phyloP scores from a whole-genome alignment of 495 filamentous ascomycete species.

The Barbatosphaeria neglecta region DNA sequence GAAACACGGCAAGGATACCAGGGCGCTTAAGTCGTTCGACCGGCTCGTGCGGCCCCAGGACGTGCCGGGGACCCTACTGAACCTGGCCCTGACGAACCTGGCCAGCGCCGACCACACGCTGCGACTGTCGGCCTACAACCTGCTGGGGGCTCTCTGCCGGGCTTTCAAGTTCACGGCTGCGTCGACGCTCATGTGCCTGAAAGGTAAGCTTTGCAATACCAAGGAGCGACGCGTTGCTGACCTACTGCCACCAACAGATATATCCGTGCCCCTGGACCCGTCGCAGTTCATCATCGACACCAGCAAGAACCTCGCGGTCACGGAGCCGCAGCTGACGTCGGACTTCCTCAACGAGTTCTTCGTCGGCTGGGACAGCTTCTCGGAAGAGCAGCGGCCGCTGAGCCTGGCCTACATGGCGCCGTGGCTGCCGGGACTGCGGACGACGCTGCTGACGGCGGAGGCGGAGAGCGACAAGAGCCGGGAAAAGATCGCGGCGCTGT shows the following conservation, averaged over 20 bases:
- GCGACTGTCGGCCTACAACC: slow-evolving; percentile 50
- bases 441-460: slow-evolving; percentile 42
- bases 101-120: slow-evolving; percentile 44
- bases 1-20: slow-evolving; percentile 48
- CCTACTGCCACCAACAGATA: slow-evolving; percentile 20
- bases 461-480: slow-evolving; percentile 47
- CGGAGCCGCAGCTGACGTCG: slow-evolving; percentile 52
- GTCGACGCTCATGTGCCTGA: slow-evolving; percentile 45
- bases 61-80: slow-evolving; percentile 54
- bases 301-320: slow-evolving; percentile 45
- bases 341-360: slow-evolving; percentile 61
- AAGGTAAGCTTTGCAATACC: slow-evolving; percentile 28
- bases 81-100: slow-evolving; percentile 53
- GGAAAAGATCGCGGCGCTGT: slow-evolving; percentile 48
- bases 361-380: slow-evolving; percentile 55
- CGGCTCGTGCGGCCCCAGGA: slow-evolving; percentile 53
- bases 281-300: slow-evolving; percentile 53
- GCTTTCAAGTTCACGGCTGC: slow-evolving; percentile 53
- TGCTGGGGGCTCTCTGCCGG: slow-evolving; percentile 49
- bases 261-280: slow-evolving; percentile 46
- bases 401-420: slow-evolving; percentile 57
- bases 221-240: neutral
- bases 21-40: slow-evolving; percentile 44
- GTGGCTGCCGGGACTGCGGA: slow-evolving; percentile 48
- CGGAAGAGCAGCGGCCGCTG: slow-evolving; percentile 48